Evolutionary conservation across 257 asterid species (phyloP), one percentile per base, ranked within the genome.

Genomic region (Scutellaria barbata): DNA sequence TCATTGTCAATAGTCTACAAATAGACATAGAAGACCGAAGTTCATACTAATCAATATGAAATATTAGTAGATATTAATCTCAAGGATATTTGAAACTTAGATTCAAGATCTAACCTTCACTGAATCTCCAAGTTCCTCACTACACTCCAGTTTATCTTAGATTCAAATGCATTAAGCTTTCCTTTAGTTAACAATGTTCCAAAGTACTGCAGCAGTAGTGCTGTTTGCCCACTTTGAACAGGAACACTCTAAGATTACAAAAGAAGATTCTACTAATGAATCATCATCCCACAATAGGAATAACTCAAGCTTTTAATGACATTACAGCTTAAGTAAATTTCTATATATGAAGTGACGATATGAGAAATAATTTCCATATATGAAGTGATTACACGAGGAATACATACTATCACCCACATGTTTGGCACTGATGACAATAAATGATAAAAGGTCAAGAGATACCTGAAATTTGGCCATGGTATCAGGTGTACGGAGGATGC

Each of bases 401-500:
- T 72, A 10, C 60, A 56, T 22, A 3, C 53, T 42, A 2, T 43
- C 35, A 62, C 45, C 73, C 39, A 51, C 72, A 43, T 30, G 68
- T 35, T 22, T 37, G 20, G 22, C 14, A n/a, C 60, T 33, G 58
- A 60, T 22, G 22, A 39, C 59, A 63, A 77, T 37, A 57, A 30
- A 20, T 66, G 61, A 35, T 41, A 59, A 10, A 8, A 62, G 54
- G 46, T 63, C 16, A 63, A 62, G 47, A 63, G 53, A 42, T 71
- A 92, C 99, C 98, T 95, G 99, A 86, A 95, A 95, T 75, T 95
- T 95, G 78, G 99, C 90, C 76, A 95, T 96, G 30, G 99, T 95
- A 22, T 95, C 99, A 16, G 97, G 92, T 37, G 96, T 95, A 62
- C 99, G 86, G 47, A 95, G 99, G 72, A 95, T 90, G 85, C 99